These are phyloP conservation scores for Ceratocystis papillata DNA, from an alignment of 2,329 filamentous ascomycete species.

Conservation along the genomic window DNA sequence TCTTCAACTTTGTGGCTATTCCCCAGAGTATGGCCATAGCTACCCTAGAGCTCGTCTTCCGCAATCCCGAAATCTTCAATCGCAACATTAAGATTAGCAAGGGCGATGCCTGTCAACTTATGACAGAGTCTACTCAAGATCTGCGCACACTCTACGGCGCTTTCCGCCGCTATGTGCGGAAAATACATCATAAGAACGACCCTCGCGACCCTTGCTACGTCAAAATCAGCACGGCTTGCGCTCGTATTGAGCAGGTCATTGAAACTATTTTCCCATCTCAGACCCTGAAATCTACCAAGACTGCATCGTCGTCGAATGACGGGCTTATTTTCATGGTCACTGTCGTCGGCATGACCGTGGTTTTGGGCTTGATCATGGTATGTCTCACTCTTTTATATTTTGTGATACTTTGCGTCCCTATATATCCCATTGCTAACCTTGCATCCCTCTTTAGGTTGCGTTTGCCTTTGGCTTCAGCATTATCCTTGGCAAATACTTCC, in stretches of 20 bases:
- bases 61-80: conserved; percentile 76
- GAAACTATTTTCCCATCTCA: conserved; percentile 85
- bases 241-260: conserved; percentile 85
- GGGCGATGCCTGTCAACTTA: conserved; percentile 80
- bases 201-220: conserved; percentile 86
- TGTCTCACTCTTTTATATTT: conserved; percentile 27
- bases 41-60: conserved; percentile 82
- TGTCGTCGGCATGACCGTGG: conserved; percentile 55
- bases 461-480: conserved; percentile 24
- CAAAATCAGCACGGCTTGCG: conserved; percentile 82
- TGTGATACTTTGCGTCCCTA: background rate
- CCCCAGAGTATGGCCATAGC: conserved; percentile 97
- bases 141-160: conserved; percentile 67
- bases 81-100: conserved; percentile 94
- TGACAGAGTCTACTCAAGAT: conserved; percentile 89
- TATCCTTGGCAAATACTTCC: conserved; percentile 20
- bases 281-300: conserved; percentile 46
- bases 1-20: conserved; percentile 98
- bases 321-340: conserved; percentile 54
- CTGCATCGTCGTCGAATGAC: conserved; percentile 42
- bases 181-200: conserved; percentile 88
- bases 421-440: conserved; percentile 5
- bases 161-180: conserved; percentile 65
- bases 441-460: conserved; percentile 16
- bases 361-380: conserved; percentile 75